These are phyloP conservation scores for Entomophthora muscae DNA, from an alignment of 371 early-diverging fungal species.

Conservation along the genomic window DNA sequence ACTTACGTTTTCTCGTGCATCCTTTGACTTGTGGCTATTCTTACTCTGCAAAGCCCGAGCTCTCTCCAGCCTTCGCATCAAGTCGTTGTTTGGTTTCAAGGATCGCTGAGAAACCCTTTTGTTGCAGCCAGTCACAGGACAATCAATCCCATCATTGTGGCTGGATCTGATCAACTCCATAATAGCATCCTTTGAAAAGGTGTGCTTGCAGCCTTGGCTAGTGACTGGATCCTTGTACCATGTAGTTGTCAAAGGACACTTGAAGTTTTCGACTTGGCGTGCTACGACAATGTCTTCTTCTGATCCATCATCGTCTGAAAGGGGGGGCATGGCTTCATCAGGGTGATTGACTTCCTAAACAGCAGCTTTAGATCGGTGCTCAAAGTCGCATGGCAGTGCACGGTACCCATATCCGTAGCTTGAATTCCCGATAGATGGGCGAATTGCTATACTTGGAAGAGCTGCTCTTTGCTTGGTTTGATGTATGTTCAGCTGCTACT, in stretches of 20 bases:
- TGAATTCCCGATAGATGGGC: neutral
- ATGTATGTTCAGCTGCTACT: neutral
- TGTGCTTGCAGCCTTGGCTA: neutral
- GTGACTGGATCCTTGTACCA: constrained; percentile 1
- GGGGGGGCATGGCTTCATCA: constrained; percentile 3
- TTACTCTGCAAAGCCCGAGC: constrained; percentile 14
- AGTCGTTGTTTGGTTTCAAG: neutral
- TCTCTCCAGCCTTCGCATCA: constrained; percentile 9
- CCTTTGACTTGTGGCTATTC: constrained; percentile 10
- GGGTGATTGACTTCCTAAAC: constrained; percentile 5
- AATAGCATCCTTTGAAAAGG: constrained; percentile 1
- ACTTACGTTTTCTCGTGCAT: neutral
- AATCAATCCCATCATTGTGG: neutral
- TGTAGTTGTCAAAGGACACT: constrained; percentile 2
- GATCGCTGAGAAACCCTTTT: neutral
- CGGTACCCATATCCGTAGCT: neutral
- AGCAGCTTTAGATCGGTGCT: no score
- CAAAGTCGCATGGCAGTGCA: no score
- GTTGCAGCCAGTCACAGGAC: neutral
- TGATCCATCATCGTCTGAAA: neutral
- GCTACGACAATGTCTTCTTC: constrained; percentile 1
- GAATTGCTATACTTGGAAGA: neutral
- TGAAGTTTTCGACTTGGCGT: neutral
- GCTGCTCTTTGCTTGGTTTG: neutral
- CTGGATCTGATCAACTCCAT: neutral